These are phyloP conservation scores for Eimeria tenella DNA, from an alignment of 169 alveolate species.

Conservation along the genomic window DNA sequence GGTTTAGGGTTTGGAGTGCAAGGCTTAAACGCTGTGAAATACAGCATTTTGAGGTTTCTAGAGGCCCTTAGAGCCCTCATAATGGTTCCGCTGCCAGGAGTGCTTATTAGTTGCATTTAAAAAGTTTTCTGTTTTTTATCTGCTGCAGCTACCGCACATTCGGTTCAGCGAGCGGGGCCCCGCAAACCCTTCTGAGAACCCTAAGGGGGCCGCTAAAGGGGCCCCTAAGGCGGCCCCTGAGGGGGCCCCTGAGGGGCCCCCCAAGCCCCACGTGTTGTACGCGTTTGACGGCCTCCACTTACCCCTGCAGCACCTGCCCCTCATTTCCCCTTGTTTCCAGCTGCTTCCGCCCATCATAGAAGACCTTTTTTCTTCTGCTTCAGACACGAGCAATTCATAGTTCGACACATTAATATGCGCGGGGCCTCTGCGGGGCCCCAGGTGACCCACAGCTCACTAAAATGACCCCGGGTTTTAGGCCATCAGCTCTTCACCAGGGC, in stretches of 20 bases:
- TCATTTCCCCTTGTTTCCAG: constrained; percentile 37
- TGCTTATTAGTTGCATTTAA: too few species aligned
- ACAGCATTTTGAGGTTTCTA: background rate
- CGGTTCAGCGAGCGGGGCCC: constrained; percentile 20
- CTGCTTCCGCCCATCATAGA: constrained; percentile 65
- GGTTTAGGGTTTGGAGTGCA: background rate
- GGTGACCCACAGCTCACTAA: background rate
- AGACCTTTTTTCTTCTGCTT: background rate
- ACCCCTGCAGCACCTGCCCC: constrained; percentile 45
- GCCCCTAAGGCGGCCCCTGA: background rate
- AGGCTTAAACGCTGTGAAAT: background rate
- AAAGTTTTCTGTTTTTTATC: background rate
- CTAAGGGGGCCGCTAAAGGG: background rate
- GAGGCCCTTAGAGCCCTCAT: too few species aligned
- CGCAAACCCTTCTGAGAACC: background rate
- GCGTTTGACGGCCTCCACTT: constrained; percentile 76
- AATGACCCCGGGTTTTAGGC: too few species aligned
- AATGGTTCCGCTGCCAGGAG: too few species aligned
- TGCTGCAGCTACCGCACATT: constrained; percentile 10
- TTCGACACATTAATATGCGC: background rate
- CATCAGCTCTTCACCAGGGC: too few species aligned
- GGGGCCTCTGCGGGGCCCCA: constrained; percentile 33
- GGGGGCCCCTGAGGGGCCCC: background rate
- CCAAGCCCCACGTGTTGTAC: constrained; percentile 4
- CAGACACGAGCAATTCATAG: background rate